phyloP scores from a whole-genome alignment of 768 basidiomycete genomes.

The Crepidotus variabilis region DNA sequence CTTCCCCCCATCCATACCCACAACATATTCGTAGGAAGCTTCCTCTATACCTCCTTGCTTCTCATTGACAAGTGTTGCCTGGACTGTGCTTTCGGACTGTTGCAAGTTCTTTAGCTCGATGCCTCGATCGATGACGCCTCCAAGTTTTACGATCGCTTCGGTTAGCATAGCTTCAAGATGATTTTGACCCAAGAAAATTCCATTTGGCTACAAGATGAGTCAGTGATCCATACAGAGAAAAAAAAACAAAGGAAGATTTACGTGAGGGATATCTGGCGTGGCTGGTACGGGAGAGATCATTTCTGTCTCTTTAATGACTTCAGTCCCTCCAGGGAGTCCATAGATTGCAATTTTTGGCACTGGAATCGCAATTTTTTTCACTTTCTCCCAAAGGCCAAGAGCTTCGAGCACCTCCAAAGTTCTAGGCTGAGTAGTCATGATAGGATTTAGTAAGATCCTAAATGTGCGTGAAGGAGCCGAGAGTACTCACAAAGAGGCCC shows the following conservation, averaged over 20 bases:
- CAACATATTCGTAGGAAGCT: conserved; percentile 28
- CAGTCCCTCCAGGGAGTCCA: conserved; percentile 19
- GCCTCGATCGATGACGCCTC: conserved; percentile 34
- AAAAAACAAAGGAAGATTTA: too few species aligned
- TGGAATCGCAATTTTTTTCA: conserved; percentile 19
- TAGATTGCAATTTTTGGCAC: conserved; percentile 24
- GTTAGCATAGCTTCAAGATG: conserved; percentile 32
- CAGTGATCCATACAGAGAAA: neutral
- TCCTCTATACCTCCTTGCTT: too few species aligned
- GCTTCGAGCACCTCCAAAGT: conserved; percentile 36
- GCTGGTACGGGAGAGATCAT: conserved; percentile 16
- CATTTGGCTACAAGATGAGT: conserved; percentile 15
- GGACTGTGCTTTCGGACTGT: conserved; percentile 24
- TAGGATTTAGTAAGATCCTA: conserved; percentile 8
- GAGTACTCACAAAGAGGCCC: conserved; percentile 28
- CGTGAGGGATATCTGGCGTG: neutral
- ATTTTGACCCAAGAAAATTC: conserved; percentile 27
- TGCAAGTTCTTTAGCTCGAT: conserved; percentile 39
- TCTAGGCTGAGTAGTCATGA: conserved; percentile 27
- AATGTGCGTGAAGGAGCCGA: neutral
- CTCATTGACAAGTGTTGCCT: conserved; percentile 27
- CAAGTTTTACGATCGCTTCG: conserved; percentile 24
- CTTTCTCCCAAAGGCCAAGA: conserved; percentile 30
- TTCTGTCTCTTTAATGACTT: conserved; percentile 19
- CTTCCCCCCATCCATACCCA: conserved; percentile 42